Evolutionary conservation across 2,329 filamentous ascomycete genomes (phyloP).

Genomic region (Thelonectria blattea): DNA sequence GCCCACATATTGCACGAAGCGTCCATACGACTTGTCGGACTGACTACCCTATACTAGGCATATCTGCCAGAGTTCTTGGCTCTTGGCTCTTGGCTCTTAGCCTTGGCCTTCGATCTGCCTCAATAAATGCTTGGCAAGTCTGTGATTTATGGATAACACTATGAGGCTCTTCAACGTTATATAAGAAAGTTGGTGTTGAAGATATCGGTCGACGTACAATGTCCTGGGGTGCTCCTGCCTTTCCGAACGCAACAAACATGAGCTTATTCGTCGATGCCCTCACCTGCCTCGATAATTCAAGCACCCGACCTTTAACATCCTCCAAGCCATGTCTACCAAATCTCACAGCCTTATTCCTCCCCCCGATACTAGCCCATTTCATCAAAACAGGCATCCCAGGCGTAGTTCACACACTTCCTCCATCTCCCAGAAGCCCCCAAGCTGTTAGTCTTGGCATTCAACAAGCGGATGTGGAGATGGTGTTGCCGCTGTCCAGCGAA

Average conservation of each 20-base stretch:
- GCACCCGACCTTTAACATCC: not conserved
- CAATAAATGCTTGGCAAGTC: not conserved
- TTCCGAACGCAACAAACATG: not conserved
- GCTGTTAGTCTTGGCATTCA: conserved; percentile 5
- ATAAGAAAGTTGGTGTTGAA: not conserved
- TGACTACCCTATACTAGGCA: not conserved
- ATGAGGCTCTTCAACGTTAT: not conserved
- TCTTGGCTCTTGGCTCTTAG: not conserved
- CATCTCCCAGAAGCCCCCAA: no score
- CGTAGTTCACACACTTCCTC: no score
- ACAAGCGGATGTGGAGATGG: conserved; percentile 32
- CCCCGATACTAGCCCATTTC: not conserved
- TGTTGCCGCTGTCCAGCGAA: conserved; percentile 18
- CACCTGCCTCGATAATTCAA: not conserved
- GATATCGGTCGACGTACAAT: not conserved
- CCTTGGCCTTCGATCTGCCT: not conserved
- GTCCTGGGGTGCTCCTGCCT: not conserved
- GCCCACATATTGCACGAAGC: not conserved
- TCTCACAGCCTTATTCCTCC: not conserved
- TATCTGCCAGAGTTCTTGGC: not conserved
- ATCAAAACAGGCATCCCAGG: not conserved
- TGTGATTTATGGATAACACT: not conserved
- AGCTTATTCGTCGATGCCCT: not conserved
- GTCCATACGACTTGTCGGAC: not conserved
- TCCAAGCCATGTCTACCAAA: not conserved